A percentile compares a stretch with the other conserved stretches of the same genome.
Conservation (phyloP, 202 grass and related monocot genomes). For the Miscanthus sacchariflorus region DNA sequence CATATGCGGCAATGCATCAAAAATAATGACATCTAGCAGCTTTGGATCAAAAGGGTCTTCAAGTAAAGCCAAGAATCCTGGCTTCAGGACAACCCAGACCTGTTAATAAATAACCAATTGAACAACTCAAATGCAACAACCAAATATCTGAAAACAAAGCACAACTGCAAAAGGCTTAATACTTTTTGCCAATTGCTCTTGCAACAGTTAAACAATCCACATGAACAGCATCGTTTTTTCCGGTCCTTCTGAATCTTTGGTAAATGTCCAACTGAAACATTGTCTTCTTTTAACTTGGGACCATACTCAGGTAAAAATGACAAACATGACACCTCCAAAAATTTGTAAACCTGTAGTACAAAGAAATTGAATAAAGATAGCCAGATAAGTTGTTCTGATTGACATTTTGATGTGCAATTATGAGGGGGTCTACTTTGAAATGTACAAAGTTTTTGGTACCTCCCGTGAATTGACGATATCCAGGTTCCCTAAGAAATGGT, state of each 20-base stretch:
- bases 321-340: conserved; percentile 92
- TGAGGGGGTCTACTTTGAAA: conserved; percentile 3
- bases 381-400: conserved; percentile 21
- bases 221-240: conserved; percentile 68
- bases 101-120: conserved; percentile 52
- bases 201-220: conserved; percentile 83
- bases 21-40: conserved; percentile 94
- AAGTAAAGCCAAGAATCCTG: conserved; percentile 93
- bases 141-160: conserved; percentile 38
- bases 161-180: conserved; percentile 25
- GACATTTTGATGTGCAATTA: conserved; percentile 23
- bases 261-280: conserved; percentile 92
- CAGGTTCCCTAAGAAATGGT: conserved; percentile 96
- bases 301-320: conserved; percentile 97
- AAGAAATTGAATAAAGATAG: conserved; percentile 23
- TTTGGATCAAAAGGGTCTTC: conserved; percentile 96
- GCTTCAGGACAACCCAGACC: conserved; percentile 97
- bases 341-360: conserved; percentile 87
- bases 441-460: conserved; percentile 55
- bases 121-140: conserved; percentile 40
- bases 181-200: conserved; percentile 98
- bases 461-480: conserved; percentile 96
- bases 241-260: conserved; percentile 81
- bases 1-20: conserved; percentile 86
- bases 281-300: conserved; percentile 94